Base-by-base conservation (phyloP, 768 basidiomycete species). In the Suillus discolor region DNA sequence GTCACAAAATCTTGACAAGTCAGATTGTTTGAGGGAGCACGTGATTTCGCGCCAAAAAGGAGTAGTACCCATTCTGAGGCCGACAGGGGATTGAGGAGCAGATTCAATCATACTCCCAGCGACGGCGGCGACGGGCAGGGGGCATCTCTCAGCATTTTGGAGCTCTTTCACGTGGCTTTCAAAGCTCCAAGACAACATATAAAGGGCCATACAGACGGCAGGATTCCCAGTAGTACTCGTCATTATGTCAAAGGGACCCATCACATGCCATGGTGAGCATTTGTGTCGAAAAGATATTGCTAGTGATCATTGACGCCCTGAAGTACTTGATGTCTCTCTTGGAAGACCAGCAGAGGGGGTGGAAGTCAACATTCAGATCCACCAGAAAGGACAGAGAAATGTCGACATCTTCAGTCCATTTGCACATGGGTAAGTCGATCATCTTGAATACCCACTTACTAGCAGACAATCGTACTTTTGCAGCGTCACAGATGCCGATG, bases 291-390 rank as follows among this genome's bases (percentile, higher is more conserved):
- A 60, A 38, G 25, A 42, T 61, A 57, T 47, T 28, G 42, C 6
- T n/a, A 18, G n/a, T 39, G 12, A 54, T 55, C 42, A 57, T 28
- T 63, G n/a, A 44, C 13, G 20, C 36, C 12, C 57, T 42, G 25
- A 66, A 96, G 96, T 97, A 18, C 89, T 97, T 68, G 95, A 97
- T 74, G 87, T 92, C 1, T 90, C 93, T 12, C 81, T 85, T 1
- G 96, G 96, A 31, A 92, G 86, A 71, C 95, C 96, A 20, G 95
- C 91, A 1, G 75, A 83, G 62, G 89, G 87, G 9, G 85, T 97
- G 23, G 75, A 79, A 11, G 85, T 96, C 63, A 77, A 76, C 42
- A 81, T 97, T 18, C 88, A 93, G 69, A 73, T 81, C 28, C 80
- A 83, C 47, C 80, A 84, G 73, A 57, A 74, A 68, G 16, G 71